Percentiles rank a stretch among this genome's conserved stretches.
phyloP scores from a whole-genome alignment of 1,284 basidiomycete species.

The Rhodotorula sp. region DNA sequence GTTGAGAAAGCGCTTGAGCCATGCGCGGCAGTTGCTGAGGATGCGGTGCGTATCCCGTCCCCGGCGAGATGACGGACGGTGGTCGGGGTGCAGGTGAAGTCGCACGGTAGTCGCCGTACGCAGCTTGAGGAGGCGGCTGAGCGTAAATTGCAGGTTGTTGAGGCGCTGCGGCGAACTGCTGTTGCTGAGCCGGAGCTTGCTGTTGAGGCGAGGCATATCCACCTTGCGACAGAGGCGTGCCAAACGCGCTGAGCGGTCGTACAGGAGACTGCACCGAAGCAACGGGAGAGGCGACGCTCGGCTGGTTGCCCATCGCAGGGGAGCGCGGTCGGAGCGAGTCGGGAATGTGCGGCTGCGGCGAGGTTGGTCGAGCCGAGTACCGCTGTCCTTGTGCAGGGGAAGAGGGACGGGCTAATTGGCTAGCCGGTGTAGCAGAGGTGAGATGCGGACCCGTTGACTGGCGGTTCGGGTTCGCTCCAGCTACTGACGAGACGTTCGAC shows the following conservation, averaged over 20 bases:
- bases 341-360: constrained; percentile 29
- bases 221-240: background rate
- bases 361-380: constrained; percentile 3
- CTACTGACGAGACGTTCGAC: background rate
- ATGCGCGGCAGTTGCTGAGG: constrained; percentile 10
- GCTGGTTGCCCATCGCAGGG: constrained; percentile 3
- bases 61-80: background rate
- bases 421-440: constrained; percentile 3
- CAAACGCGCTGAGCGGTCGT: background rate
- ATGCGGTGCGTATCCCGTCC: background rate
- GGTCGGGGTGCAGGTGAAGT: background rate
- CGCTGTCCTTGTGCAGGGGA: constrained; percentile 8
- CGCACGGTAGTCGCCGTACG: constrained; percentile 11
- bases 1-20: constrained; percentile 18
- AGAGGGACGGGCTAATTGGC: constrained; percentile 2
- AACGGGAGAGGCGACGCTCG: background rate
- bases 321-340: constrained; percentile 16
- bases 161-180: background rate
- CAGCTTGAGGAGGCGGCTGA: constrained; percentile 3
- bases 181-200: background rate
- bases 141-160: background rate
- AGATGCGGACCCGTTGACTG: constrained; percentile 7
- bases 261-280: background rate
- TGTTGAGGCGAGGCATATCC: background rate
- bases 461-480: background rate